These are phyloP conservation scores for Xylaria arbuscula DNA, from an alignment of 2,329 filamentous ascomycete species.

Conservation along the genomic window DNA sequence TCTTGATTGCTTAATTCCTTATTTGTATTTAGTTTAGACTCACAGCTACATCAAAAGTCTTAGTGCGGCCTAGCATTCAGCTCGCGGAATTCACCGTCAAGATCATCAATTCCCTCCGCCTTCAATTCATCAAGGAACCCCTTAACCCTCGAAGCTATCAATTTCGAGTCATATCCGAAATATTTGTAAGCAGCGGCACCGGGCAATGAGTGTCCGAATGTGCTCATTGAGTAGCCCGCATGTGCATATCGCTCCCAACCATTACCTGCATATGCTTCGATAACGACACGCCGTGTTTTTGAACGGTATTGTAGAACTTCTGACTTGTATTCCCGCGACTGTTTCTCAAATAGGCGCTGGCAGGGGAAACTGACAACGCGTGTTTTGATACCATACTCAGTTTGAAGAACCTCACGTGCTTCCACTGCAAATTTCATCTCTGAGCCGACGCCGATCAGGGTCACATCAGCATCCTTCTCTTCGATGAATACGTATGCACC, in stretches of 20 bases:
- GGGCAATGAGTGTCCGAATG: slow-evolving; percentile 9
- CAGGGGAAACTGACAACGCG: slow-evolving; percentile 60
- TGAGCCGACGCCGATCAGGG: slow-evolving; percentile 48
- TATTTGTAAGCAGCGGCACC: slow-evolving; percentile 3
- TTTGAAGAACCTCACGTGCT: slow-evolving; percentile 55
- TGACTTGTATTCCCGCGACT: slow-evolving; percentile 58
- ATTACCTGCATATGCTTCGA: slow-evolving; percentile 68
- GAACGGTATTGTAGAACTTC: slow-evolving; percentile 54
- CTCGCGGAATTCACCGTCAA: slow-evolving; percentile 4
- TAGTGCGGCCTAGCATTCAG: not conserved
- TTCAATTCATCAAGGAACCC: not conserved
- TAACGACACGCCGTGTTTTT: slow-evolving; percentile 63
- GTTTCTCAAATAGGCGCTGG: slow-evolving; percentile 57
- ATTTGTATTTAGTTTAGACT: no score
- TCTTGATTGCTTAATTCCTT: no score
- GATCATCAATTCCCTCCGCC: not conserved
- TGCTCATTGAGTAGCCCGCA: slow-evolving; percentile 51
- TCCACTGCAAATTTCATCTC: slow-evolving; percentile 49
- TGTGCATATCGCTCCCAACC: slow-evolving; percentile 72
- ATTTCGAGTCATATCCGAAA: not conserved
- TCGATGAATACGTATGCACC: slow-evolving; percentile 56
- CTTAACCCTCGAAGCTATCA: slow-evolving; percentile 1
- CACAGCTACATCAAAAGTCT: not conserved
- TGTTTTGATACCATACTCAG: slow-evolving; percentile 53
- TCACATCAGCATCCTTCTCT: slow-evolving; percentile 52